phyloP scores from a whole-genome alignment of 441 rosid genomes.

The Erodium trifolium region DNA sequence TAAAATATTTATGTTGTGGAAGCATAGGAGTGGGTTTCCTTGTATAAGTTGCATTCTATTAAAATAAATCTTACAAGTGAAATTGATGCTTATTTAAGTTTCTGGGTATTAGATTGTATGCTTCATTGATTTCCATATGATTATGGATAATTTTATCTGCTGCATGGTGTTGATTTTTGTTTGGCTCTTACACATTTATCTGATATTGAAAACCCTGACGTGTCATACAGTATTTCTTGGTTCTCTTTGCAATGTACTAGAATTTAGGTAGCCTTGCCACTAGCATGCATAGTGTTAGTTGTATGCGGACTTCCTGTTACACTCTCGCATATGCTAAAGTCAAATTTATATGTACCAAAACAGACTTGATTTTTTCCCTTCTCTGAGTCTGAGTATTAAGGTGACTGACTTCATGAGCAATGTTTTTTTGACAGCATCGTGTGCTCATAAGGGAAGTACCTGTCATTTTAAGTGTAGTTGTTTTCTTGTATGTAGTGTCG shows the following conservation, averaged over 20 bases:
- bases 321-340: neutral
- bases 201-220: neutral
- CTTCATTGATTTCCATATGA: neutral
- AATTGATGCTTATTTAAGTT: neutral
- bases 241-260: neutral
- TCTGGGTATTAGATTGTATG: neutral
- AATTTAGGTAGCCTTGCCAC: neutral
- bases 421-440: neutral
- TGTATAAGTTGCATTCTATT: neutral
- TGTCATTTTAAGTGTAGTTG: neutral
- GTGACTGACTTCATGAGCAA: neutral
- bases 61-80: neutral
- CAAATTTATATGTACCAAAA: neutral
- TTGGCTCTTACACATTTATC: neutral
- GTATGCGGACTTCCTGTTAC: neutral
- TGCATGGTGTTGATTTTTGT: neutral
- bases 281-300: neutral
- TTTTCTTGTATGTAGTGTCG: neutral
- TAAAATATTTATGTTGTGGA: conserved; percentile 32
- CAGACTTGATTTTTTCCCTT: neutral
- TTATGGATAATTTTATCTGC: neutral
- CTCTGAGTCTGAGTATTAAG: conserved; percentile 1
- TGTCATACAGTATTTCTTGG: neutral
- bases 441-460: neutral
- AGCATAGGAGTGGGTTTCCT: neutral